phyloP scores from a whole-genome alignment of 768 basidiomycete genomes.

The Trametes cingulata region DNA sequence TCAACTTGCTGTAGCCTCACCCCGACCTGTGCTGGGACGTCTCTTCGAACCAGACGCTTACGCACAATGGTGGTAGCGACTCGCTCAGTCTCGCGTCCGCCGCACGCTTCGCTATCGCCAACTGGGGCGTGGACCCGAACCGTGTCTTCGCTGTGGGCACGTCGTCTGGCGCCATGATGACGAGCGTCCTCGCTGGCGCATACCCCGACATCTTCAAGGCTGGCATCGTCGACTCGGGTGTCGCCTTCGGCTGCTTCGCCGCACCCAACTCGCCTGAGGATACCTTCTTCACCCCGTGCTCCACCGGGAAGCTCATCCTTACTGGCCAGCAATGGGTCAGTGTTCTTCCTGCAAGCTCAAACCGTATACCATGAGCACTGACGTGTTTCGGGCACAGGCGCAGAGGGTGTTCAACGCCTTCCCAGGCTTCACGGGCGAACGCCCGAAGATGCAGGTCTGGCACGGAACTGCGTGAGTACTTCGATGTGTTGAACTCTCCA shows the following conservation, averaged over 20 bases:
- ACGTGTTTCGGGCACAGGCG: slow-evolving; percentile 37
- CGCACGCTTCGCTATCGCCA: slow-evolving; percentile 49
- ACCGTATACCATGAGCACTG: neutral
- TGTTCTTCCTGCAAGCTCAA: neutral
- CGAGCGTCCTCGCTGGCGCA: slow-evolving; percentile 52
- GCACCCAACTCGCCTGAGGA: slow-evolving; percentile 34
- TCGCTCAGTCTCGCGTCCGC: slow-evolving; percentile 51
- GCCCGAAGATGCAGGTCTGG: slow-evolving; percentile 55
- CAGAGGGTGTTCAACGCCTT: slow-evolving; percentile 47
- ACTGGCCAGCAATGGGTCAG: slow-evolving; percentile 48
- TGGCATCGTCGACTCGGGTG: slow-evolving; percentile 51
- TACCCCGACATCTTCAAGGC: slow-evolving; percentile 57
- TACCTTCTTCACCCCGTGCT: slow-evolving; percentile 50
- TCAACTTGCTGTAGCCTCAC: slow-evolving; percentile 13
- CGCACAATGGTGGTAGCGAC: slow-evolving; percentile 57
- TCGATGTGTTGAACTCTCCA: neutral
- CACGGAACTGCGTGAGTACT: slow-evolving; percentile 46
- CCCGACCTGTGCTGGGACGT: slow-evolving; percentile 56
- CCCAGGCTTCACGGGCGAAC: slow-evolving; percentile 52
- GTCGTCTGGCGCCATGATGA: slow-evolving; percentile 62
- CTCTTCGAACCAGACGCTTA: slow-evolving; percentile 48
- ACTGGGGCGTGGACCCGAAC: slow-evolving; percentile 45
- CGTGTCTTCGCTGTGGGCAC: slow-evolving; percentile 54
- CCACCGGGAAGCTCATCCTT: slow-evolving; percentile 43
- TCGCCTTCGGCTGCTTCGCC: slow-evolving; percentile 56